phyloP scores from a whole-genome alignment of 805 yeast species.

The Ogataea nakhonphanomensis region DNA sequence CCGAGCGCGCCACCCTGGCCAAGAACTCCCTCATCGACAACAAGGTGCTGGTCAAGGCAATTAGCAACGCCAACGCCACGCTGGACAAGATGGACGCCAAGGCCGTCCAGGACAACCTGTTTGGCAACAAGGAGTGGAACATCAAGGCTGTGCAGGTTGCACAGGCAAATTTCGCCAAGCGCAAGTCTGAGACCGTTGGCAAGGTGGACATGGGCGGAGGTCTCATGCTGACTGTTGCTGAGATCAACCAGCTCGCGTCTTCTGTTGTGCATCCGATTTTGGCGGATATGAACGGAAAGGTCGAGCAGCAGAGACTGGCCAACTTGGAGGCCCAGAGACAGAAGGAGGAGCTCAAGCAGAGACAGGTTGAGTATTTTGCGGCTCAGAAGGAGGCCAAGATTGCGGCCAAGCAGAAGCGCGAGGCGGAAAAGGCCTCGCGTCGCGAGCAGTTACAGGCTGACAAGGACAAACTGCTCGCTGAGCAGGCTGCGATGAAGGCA shows the following conservation, averaged over 20 bases:
- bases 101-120: conserved; percentile 24
- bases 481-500: conserved; percentile 42
- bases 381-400: conserved; percentile 39
- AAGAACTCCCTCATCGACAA: conserved; percentile 38
- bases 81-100: conserved; percentile 27
- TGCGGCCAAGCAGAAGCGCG: conserved; percentile 35
- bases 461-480: conserved; percentile 44
- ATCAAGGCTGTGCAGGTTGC: conserved; percentile 76
- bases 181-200: conserved; percentile 43
- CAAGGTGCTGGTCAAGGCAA: conserved; percentile 49
- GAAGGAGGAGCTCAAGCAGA: conserved; percentile 40
- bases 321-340: conserved; percentile 43
- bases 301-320: conserved; percentile 59
- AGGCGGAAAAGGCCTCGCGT: conserved; percentile 34
- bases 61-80: conserved; percentile 43
- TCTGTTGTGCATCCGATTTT: conserved; percentile 81
- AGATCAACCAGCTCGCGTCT: conserved; percentile 76
- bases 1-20: conserved; percentile 37
- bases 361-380: conserved; percentile 35
- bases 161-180: conserved; percentile 58
- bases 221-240: conserved; percentile 65
- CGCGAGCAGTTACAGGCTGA: conserved; percentile 47
- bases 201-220: conserved; percentile 88
- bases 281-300: conserved; percentile 66
- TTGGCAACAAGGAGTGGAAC: conserved; percentile 40